Base-by-base conservation (phyloP, 2,329 filamentous ascomycete species). In the Cladosporium sp. region DNA sequence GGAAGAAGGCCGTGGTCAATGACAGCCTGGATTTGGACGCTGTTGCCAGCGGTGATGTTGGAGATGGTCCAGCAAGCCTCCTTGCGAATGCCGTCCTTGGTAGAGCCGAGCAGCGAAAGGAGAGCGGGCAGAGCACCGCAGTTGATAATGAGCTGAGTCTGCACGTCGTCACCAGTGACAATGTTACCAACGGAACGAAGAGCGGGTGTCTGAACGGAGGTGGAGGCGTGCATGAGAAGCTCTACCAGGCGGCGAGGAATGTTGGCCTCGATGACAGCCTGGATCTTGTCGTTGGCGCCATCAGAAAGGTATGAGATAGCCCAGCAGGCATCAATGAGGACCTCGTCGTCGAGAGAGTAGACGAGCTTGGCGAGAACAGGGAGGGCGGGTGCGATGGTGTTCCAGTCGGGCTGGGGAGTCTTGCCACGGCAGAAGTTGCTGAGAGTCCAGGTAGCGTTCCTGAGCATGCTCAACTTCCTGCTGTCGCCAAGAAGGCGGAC, bases 381-480 rank as follows among this genome's bases (percentile, higher is more conserved):
- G 15, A 99, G 87, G 44, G 94, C 94, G 35, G 94, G 94, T 54
- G 91, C 83, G 73, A 99, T 99, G 36, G 91, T 97, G 71, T 86
- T 85, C 94, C 94, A 99, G 73, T 99, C 94, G 47, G 94, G 94
- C 79, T 99, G 94, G 52, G 94, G 94, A 8, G 93, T 97, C 85
- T 99, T 99, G 78, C 94, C 94, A 81, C 94, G 91, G 80, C 94
- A 99, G 80, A 99, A 99, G 82, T 99, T 99, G 83, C 94, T 97
- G 58, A 99, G 80, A 44, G 94, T 99, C 94, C 94, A 99, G 22
- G 94, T 99, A 35, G 94, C 94, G 74, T 99, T 99, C 66, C 94
- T 85, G 53, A 99, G 87, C 94, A 99, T 99, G 83, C 92, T 97
- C 58, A 99, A 81, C 83, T 99, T 99, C 71, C 94, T 91, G 80